Conservation (phyloP, 495 filamentous ascomycete species). For the Aspergillus cavernicola region DNA sequence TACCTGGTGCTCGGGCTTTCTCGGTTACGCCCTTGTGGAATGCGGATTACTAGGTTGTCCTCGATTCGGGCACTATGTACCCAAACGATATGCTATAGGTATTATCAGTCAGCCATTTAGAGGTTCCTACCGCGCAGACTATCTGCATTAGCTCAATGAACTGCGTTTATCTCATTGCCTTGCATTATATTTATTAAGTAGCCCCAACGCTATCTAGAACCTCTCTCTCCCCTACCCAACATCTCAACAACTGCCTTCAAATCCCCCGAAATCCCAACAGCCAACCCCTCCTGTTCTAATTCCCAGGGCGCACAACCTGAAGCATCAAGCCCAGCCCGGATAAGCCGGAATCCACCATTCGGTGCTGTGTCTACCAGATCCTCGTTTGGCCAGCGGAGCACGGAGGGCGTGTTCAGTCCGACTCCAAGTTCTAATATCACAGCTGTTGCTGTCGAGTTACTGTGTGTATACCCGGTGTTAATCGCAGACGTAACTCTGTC, state of each 20-base stretch:
- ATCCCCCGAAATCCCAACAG: conserved; percentile 16
- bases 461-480: too few species aligned
- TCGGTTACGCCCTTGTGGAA: conserved; percentile 2
- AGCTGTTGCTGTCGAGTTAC: not conserved
- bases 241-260: conserved; percentile 6
- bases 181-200: too few species aligned
- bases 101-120: too few species aligned
- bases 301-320: conserved; percentile 25
- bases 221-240: not conserved
- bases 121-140: too few species aligned
- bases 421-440: conserved; percentile 28
- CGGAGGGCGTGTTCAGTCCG: conserved; percentile 26
- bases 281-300: conserved; percentile 19
- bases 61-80: not conserved
- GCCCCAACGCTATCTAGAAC: too few species aligned
- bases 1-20: not conserved
- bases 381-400: conserved; percentile 27
- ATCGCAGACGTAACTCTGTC: not conserved
- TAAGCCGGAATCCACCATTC: conserved; percentile 11
- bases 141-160: too few species aligned
- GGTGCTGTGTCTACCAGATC: conserved; percentile 13
- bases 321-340: conserved; percentile 23
- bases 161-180: too few species aligned
- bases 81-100: too few species aligned
- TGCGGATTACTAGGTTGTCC: conserved; percentile 2